Evolutionary conservation across 352 stramenopile genomes (phyloP).

Genomic region (Globisporangium takayamanum): DNA sequence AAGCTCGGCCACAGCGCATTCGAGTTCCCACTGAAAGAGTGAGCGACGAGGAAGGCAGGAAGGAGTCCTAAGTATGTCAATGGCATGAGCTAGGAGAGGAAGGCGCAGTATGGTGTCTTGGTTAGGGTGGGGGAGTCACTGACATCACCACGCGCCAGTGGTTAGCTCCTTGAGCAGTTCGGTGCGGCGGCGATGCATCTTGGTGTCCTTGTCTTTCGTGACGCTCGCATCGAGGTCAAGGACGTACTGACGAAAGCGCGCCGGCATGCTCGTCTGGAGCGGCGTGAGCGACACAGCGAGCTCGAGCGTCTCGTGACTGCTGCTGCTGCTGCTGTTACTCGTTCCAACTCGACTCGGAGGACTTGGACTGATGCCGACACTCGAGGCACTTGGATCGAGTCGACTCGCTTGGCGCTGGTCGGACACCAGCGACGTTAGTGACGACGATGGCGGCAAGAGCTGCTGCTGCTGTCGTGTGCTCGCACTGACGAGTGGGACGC

Average conservation of each 20-base stretch:
- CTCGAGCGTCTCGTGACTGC: slow-evolving; percentile 1
- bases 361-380: neutral
- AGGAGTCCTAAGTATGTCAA: neutral
- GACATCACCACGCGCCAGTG: slow-evolving; percentile 15
- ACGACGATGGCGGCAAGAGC: neutral
- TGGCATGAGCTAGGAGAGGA: neutral
- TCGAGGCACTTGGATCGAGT: slow-evolving; percentile 4
- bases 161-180: slow-evolving; percentile 45
- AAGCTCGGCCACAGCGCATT: slow-evolving; percentile 35
- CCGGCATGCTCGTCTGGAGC: slow-evolving; percentile 4
- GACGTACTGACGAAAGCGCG: slow-evolving; percentile 22
- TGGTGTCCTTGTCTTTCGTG: slow-evolving; percentile 25
- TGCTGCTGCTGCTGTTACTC: neutral
- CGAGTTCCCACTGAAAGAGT: slow-evolving; percentile 25
- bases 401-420: slow-evolving; percentile 4
- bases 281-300: slow-evolving; percentile 11
- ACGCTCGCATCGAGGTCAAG: slow-evolving; percentile 13
- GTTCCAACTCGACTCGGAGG: neutral
- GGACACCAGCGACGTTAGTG: neutral
- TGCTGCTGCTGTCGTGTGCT: neutral
- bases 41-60: slow-evolving; percentile 6
- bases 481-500: neutral
- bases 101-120: too few relatives aligned
- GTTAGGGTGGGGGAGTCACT: too few relatives aligned
- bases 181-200: slow-evolving; percentile 30